Base-by-base conservation (phyloP, 495 filamentous ascomycete genomes). In the Hypoxylon crocopeplum region DNA sequence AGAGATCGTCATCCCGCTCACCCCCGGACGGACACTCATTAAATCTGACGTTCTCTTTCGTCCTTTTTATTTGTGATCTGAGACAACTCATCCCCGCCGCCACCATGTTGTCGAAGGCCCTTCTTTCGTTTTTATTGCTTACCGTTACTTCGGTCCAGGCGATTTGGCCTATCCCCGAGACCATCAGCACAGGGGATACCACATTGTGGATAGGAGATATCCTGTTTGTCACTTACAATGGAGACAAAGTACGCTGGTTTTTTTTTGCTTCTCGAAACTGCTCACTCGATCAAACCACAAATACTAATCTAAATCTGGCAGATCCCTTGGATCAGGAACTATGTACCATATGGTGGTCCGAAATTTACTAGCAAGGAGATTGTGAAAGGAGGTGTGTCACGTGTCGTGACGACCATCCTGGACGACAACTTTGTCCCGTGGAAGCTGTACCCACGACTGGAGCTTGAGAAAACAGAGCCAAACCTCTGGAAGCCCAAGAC, bases 391-490 rank as follows among this genome's bases (percentile, higher is more conserved):
- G 80, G 71, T n/a, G 63, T 83, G 15, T 70, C 74, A 27, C 72
- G 81, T 27, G 69, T 75, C 4, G 48, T 79, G 25, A 58, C 72
- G 16, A 79, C 74, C 38, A 80, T 91, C 22, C 85, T 91, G 69
- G 69, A 75, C 19, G 71, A 84, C 56, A 82, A 80, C 55, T 84
- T 90, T 37, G 79, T 89, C 10, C 90, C 90, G 3, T 93, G 90
- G 89, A 90, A 86, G 74, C 83, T 93, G 52, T 78, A 88, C 58
- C 77, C 79, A 21, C 81, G 84, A 11, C 74, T 80, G 37, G 29
- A 69, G 40, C 72, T 79, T 21, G 72, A 79, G 33, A 56, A 79
- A 17, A 89, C 80, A 54, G 89, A 92, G 72, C 90, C 89, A 2
- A 64, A 69, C 24, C 53, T 69, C 22, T 69, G 68, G 33, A 56